Evolutionary conservation across 305 asterid genomes (phyloP).

Genomic region (Solanum hybrid): DNA sequence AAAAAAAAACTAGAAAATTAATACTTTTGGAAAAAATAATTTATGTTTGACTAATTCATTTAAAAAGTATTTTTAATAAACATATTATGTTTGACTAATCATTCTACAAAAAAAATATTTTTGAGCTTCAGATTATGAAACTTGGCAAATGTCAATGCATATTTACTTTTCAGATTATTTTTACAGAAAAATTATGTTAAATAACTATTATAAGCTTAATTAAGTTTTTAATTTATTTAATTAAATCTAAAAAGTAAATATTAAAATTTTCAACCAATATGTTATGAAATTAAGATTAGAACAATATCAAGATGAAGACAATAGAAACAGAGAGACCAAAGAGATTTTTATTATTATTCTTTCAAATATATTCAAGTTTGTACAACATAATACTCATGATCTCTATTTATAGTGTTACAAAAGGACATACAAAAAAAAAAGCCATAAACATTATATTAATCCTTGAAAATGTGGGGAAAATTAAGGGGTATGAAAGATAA

Average conservation of each 20-base stretch:
- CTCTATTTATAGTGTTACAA: background rate
- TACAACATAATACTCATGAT: background rate
- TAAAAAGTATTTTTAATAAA: no score
- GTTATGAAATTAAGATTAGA: background rate
- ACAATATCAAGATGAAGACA: background rate
- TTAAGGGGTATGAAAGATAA: no score
- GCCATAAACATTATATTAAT: background rate
- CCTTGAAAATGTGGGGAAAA: background rate
- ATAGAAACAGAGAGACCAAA: background rate
- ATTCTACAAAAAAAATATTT: background rate
- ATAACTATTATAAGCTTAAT: background rate
- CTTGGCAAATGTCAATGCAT: background rate
- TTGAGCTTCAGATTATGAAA: background rate
- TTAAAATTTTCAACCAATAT: background rate
- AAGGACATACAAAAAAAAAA: background rate
- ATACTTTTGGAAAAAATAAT: background rate
- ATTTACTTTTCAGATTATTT: background rate
- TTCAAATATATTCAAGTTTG: background rate
- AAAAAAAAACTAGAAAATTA: background rate
- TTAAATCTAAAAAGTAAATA: background rate
- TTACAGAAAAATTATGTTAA: background rate
- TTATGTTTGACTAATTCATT: background rate
- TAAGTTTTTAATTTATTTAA: background rate
- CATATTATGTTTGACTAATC: background rate
- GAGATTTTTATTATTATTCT: background rate